phyloP scores from a whole-genome alignment of 306 rosid species.

The Vigna radiata region DNA sequence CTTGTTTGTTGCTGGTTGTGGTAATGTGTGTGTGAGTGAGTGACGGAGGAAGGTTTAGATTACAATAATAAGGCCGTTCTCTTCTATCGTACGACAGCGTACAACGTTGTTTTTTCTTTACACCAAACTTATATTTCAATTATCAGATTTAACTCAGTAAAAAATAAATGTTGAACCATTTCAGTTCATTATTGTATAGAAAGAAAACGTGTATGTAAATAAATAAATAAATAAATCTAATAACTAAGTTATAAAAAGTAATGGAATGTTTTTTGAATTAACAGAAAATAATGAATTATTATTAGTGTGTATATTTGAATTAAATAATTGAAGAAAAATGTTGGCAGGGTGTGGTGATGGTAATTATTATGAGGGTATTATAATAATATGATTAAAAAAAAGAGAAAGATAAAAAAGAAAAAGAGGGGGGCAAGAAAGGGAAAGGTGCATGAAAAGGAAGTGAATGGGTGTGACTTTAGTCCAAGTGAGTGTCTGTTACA shows the following conservation, averaged over 20 bases:
- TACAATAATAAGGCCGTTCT: constrained; percentile 14
- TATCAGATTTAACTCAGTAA: constrained; percentile 8
- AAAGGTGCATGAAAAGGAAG: constrained; percentile 52
- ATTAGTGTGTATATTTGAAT: too few species aligned
- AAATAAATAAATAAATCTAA: background rate
- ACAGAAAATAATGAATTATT: too few species aligned
- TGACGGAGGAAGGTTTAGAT: background rate
- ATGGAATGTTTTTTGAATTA: too few species aligned
- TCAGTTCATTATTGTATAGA: background rate
- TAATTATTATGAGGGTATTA: constrained; percentile 27
- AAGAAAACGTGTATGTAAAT: too few species aligned
- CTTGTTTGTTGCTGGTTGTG: background rate
- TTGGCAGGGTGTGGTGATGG: constrained; percentile 4
- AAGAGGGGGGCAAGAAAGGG: constrained; percentile 54
- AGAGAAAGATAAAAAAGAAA: constrained; percentile 44
- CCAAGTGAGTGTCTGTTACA: constrained; percentile 38
- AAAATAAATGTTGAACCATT: background rate
- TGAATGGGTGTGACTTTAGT: constrained; percentile 42
- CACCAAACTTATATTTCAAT: background rate
- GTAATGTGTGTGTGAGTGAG: background rate
- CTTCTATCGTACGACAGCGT: constrained; percentile 21
- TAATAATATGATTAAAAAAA: constrained; percentile 25
- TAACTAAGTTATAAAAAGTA: too few species aligned
- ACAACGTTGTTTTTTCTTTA: constrained; percentile 33
- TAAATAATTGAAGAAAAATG: too few species aligned